Conservation (phyloP, 1,139 yeast genomes). For the Kodamaea ohmeri region DNA sequence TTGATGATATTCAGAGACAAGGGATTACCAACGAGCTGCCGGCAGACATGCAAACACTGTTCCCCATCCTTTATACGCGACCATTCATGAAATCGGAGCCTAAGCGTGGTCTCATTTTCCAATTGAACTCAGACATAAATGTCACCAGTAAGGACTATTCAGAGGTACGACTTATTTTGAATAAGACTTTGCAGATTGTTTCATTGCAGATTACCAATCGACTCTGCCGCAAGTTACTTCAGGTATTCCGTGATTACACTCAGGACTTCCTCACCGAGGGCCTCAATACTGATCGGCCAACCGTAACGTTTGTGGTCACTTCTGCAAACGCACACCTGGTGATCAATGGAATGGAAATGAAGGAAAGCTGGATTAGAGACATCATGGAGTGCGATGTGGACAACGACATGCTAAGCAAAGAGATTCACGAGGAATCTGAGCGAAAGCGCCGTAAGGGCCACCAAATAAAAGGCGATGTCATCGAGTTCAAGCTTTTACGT, state of each 20-base stretch:
- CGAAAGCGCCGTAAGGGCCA: slow-evolving; percentile 17
- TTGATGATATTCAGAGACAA: slow-evolving; percentile 45
- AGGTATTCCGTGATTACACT: slow-evolving; percentile 25
- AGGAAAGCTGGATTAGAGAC: slow-evolving; percentile 33
- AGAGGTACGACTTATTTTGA: slow-evolving; percentile 32
- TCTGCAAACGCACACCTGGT: slow-evolving; percentile 28
- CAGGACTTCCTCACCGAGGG: slow-evolving; percentile 24
- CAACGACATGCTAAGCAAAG: slow-evolving; percentile 4
- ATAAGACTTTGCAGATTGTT: slow-evolving; percentile 26
- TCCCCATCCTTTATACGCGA: slow-evolving; percentile 46
- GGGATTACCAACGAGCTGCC: slow-evolving; percentile 37
- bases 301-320: slow-evolving; percentile 25
- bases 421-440: slow-evolving; percentile 10
- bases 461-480: slow-evolving; percentile 29
- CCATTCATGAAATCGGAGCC: slow-evolving; percentile 49
- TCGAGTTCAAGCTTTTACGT: slow-evolving; percentile 32
- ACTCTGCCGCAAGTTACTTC: slow-evolving; percentile 24
- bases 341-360: slow-evolving; percentile 40
- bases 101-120: slow-evolving; percentile 52
- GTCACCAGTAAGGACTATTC: slow-evolving; percentile 17
- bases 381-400: slow-evolving; percentile 19
- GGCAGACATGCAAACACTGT: slow-evolving; percentile 17
- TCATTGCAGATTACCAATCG: slow-evolving; percentile 28
- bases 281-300: slow-evolving; percentile 17
- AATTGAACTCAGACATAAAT: slow-evolving; percentile 37